Evolutionary conservation across 2,329 filamentous ascomycete genomes (phyloP).

Genomic region (Neonectria coccinea): DNA sequence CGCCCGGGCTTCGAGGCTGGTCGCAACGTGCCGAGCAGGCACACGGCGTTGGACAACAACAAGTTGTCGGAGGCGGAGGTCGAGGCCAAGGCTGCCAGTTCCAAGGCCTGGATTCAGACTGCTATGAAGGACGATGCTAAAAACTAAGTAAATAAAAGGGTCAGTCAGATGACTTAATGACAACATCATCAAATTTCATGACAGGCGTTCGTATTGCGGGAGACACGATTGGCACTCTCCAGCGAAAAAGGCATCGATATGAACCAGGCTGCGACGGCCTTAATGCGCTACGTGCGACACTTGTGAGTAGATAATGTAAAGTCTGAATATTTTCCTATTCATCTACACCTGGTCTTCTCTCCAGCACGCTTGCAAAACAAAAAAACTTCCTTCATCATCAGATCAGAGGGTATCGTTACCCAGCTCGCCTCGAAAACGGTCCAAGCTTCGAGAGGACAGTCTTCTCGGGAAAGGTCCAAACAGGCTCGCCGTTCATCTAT

Average conservation of each 20-base stretch:
- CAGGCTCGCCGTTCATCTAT: conserved; percentile 12
- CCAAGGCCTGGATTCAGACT: conserved; percentile 73
- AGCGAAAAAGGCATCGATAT: neutral
- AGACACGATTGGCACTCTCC: neutral
- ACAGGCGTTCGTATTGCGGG: neutral
- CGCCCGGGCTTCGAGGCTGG: conserved; percentile 82
- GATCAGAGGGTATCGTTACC: conserved; percentile 22
- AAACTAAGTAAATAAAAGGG: conserved; percentile 48
- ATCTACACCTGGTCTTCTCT: conserved; percentile 36
- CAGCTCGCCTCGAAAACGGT: conserved; percentile 13
- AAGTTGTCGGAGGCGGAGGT: conserved; percentile 63
- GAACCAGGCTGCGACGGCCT: neutral
- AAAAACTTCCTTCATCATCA: conserved; percentile 31
- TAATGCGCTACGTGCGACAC: neutral
- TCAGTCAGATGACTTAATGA: conserved; percentile 4
- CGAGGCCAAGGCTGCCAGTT: conserved; percentile 65
- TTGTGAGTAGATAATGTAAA: neutral
- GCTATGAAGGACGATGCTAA: conserved; percentile 76
- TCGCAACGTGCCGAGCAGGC: conserved; percentile 74
- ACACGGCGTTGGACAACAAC: conserved; percentile 68
- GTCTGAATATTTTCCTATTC: conserved; percentile 38
- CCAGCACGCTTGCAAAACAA: conserved; percentile 35
- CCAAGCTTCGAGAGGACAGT: neutral
- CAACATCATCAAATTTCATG: neutral
- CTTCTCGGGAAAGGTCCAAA: neutral